phyloP scores from a whole-genome alignment of 2,329 filamentous ascomycete genomes.

The Tolypocladium endophyticum region DNA sequence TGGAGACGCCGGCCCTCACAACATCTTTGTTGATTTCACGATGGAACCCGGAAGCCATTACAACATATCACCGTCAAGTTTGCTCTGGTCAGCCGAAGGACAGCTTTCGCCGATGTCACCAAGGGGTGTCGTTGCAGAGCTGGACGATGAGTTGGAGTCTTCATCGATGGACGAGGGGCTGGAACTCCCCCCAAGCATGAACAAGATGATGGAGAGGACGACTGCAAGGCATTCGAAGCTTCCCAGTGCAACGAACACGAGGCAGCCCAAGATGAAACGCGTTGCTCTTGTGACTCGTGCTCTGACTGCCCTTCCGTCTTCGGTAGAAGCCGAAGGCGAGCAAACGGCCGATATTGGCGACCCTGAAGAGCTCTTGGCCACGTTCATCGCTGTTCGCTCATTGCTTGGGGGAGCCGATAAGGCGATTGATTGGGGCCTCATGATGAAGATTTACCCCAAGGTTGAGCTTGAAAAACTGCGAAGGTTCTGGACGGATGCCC shows the following conservation, averaged over 20 bases:
- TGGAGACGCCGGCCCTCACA: constrained; percentile 18
- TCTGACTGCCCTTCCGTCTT: constrained; percentile 14
- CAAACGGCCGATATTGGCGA: constrained; percentile 6
- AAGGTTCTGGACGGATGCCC: constrained; percentile 43
- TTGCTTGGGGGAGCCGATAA: constrained; percentile 51
- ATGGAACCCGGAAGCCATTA: constrained; percentile 4
- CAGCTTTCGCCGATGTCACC: constrained; percentile 12
- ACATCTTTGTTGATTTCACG: constrained; percentile 19
- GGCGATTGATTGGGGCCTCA: constrained; percentile 49
- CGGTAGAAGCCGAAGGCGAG: not conserved
- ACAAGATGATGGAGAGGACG: not conserved
- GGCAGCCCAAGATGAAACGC: constrained; percentile 12
- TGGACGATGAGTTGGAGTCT: constrained; percentile 1
- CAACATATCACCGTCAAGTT: not conserved
- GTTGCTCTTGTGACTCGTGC: constrained; percentile 17
- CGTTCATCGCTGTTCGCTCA: constrained; percentile 46
- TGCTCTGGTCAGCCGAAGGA: constrained; percentile 14
- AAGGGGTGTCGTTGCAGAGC: not conserved
- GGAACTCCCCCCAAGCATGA: not conserved
- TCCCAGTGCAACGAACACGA: not conserved
- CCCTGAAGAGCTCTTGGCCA: constrained; percentile 34
- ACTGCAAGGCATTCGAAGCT: not conserved
- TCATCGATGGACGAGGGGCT: constrained; percentile 8
- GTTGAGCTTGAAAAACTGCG: constrained; percentile 39
- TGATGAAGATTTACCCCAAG: constrained; percentile 44